phyloP scores from a whole-genome alignment of 805 yeast species.

The Starmerella sirachaensis region DNA sequence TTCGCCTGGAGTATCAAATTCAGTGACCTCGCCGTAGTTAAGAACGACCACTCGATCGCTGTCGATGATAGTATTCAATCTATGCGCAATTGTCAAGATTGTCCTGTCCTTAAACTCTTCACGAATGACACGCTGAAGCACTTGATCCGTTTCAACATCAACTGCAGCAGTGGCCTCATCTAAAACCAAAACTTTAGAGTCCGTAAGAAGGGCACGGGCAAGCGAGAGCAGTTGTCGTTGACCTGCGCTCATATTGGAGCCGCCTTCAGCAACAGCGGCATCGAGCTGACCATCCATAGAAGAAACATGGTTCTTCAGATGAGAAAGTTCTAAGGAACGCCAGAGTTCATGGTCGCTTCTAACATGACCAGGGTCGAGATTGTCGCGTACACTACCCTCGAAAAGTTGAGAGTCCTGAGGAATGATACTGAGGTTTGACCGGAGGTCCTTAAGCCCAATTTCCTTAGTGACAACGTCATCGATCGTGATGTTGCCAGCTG shows the following conservation, averaged over 20 bases:
- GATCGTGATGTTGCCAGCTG: slow-evolving; percentile 54
- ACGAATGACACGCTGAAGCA: slow-evolving; percentile 71
- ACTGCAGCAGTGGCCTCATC: slow-evolving; percentile 91
- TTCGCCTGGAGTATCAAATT: slow-evolving; percentile 62
- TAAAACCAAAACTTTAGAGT: slow-evolving; percentile 61
- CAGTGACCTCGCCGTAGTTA: slow-evolving; percentile 60
- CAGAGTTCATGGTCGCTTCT: slow-evolving; percentile 71
- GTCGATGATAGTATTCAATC: slow-evolving; percentile 77
- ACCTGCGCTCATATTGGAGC: slow-evolving; percentile 77
- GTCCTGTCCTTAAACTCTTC: slow-evolving; percentile 61
- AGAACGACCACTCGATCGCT: slow-evolving; percentile 68
- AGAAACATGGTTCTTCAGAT: slow-evolving; percentile 54
- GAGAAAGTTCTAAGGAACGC: slow-evolving; percentile 67
- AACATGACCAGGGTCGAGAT: slow-evolving; percentile 67
- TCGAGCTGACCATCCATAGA: slow-evolving; percentile 44
- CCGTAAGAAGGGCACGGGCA: slow-evolving; percentile 69
- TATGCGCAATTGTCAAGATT: slow-evolving; percentile 78
- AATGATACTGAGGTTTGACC: slow-evolving; percentile 68
- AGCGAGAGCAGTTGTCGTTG: slow-evolving; percentile 77
- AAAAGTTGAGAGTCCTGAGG: slow-evolving; percentile 93
- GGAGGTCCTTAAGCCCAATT: slow-evolving; percentile 66
- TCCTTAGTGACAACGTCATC: slow-evolving; percentile 55
- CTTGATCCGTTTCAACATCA: slow-evolving; percentile 72
- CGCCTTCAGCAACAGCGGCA: slow-evolving; percentile 58
- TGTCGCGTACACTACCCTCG: slow-evolving; percentile 74